Percentiles rank a stretch among this genome's conserved stretches.
Evolutionary conservation across 345 rosid genomes (phyloP).

Genomic region (Citrus inodora): DNA sequence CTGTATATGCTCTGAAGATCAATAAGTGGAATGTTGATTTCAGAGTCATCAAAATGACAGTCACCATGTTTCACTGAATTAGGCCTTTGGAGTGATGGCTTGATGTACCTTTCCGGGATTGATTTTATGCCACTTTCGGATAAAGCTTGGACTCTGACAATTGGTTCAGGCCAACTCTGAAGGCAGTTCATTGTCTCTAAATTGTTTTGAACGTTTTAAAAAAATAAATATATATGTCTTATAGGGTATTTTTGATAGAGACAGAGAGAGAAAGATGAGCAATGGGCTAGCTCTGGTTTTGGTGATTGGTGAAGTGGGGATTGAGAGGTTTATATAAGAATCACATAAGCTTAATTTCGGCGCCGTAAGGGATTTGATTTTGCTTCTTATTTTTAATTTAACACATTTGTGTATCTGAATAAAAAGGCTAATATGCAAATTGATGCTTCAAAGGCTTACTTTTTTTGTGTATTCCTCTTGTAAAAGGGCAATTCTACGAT

Average conservation of each 20-base stretch:
- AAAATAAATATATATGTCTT: too few species aligned
- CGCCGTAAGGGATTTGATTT: slow-evolving; percentile 30
- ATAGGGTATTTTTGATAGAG: neutral
- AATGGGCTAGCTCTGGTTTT: neutral
- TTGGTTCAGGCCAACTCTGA: slow-evolving; percentile 84
- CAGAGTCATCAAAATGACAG: neutral
- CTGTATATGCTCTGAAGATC: slow-evolving; percentile 40
- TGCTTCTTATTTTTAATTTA: neutral
- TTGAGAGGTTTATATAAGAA: slow-evolving; percentile 24
- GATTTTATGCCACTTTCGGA: slow-evolving; percentile 51
- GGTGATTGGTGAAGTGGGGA: neutral
- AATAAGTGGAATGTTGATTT: slow-evolving; percentile 53
- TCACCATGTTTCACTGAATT: neutral
- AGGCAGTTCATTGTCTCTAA: slow-evolving; percentile 26
- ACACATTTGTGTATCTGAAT: too few species aligned
- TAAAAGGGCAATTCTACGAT: too few species aligned
- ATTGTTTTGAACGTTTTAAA: neutral
- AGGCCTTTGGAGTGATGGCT: slow-evolving; percentile 57
- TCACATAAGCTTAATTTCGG: slow-evolving; percentile 10
- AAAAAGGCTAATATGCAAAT: neutral
- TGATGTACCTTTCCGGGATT: slow-evolving; percentile 65
- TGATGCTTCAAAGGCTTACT: neutral
- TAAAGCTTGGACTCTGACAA: slow-evolving; percentile 81
- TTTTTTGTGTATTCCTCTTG: neutral
- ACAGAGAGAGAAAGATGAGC: neutral